Evolutionary conservation across 164 flowering plant species (phyloP).

Genomic region (Annona squamosa): DNA sequence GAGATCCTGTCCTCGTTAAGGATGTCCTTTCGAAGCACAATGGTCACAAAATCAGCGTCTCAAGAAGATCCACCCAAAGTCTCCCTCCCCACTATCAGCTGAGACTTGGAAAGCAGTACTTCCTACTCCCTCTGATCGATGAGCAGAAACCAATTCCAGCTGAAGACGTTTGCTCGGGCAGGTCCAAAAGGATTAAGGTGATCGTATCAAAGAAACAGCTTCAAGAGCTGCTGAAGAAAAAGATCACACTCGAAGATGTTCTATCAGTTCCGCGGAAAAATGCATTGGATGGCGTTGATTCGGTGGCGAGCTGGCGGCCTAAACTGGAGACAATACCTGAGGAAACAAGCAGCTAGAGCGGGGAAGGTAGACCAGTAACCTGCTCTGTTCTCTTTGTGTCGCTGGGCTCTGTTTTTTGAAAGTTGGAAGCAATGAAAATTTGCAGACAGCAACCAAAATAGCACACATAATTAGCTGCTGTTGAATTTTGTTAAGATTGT

Average conservation of each 20-base stretch:
- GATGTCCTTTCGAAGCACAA: slow-evolving; percentile 19
- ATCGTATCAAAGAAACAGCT: slow-evolving; percentile 47
- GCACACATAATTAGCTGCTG: no score
- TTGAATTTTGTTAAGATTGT: no score
- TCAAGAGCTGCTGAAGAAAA: slow-evolving; percentile 27
- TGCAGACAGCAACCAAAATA: no score
- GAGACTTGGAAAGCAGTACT: slow-evolving; percentile 25
- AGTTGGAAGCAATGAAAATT: no score
- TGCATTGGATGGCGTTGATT: slow-evolving; percentile 6
- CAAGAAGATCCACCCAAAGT: slow-evolving; percentile 10
- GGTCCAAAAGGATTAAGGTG: slow-evolving; percentile 32
- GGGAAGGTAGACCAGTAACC: no score
- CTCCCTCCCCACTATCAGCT: slow-evolving; percentile 26
- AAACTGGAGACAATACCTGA: slow-evolving; percentile 34
- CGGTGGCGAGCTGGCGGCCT: slow-evolving; percentile 28
- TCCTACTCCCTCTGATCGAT: slow-evolving; percentile 9
- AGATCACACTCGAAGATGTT: slow-evolving; percentile 27
- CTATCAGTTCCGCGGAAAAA: slow-evolving; percentile 6
- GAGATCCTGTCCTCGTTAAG: slow-evolving; percentile 21
- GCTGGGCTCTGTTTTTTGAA: no score
- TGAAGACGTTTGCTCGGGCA: not conserved
- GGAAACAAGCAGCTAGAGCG: slow-evolving; percentile 5
- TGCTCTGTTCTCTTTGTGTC: no score
- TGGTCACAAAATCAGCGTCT: slow-evolving; percentile 10
- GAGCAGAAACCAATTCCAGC: not conserved